Evolutionary conservation across 2,329 filamentous ascomycete species (phyloP), one percentile per base, ranked within the genome.

Genomic region (Catunica adiposa): DNA sequence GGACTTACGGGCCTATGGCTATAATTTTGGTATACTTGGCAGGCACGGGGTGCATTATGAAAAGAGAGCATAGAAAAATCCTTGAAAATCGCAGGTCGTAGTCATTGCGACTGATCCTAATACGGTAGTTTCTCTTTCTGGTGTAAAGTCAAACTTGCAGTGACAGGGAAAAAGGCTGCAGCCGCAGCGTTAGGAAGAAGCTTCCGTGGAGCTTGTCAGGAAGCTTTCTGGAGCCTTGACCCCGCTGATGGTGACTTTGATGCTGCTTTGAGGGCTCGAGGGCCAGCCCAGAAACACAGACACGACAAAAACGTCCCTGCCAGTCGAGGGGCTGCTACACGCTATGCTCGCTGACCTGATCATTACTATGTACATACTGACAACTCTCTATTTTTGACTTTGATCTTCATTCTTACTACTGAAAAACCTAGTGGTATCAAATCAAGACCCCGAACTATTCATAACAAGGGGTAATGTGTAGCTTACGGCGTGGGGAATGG

Each of bases 181-280:
- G 50, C 29, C 14, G 15, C 50, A 52, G 20, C 15, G 50, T 38
- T 31, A 26, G 44, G 44, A 48, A 29, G 44, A 15, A 48, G 44
- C 44, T 48, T 23, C 44, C 44, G 26, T 8, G 44, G 44, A 48
- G 44, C 22, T 48, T 48, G 20, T 25, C 22, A 22, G 5, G 44
- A 20, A 48, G 44, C 44, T 48, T 48, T 48, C 44, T 26, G 23
- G 44, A 23, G 44, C 44, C 44, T 48, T 48, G 44, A 26, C 44
- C 44, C 20, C 44, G 22, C 20, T 48, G 44, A 48, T 48, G 17
- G 44, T 48, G 44, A 48, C 44, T 48, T 48, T 48, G 44, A 48
- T 48, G 44, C 44, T 48, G 22, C 8, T 48, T 15, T n/a, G 44
- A 48, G 22, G 44, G 44, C 22, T 48, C 44, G 44, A 48, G 44